Evolutionary conservation across 2,329 filamentous ascomycete species (phyloP), one percentile per base, ranked within the genome.

Genomic region (Xylariaceae sp.): DNA sequence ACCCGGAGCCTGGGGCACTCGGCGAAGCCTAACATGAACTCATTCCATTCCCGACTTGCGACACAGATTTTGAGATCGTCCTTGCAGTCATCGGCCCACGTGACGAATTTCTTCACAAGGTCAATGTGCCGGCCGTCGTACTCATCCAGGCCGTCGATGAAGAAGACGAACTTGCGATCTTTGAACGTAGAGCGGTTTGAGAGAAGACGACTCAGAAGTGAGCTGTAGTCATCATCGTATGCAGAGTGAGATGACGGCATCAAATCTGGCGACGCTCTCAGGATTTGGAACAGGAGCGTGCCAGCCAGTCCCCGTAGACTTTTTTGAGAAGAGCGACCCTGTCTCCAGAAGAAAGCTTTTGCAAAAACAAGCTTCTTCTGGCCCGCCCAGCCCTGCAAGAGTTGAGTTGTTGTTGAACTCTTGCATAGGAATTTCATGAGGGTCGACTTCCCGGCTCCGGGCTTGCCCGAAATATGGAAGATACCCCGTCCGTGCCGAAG

Each of bases 381-480:
- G 3, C 19, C 29, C n/a, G 38, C 29, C 50, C 45, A 53, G 7
- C 14, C 13, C 2, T 27, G 18, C 3, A 53, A 35, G 13, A 42
- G 14, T 2, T 32, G 10, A 5, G 8, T 19, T 11, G 43, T 44
- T 4, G 29, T 19, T 2, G 32, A 16, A 6, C 40, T 40, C 6
- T 36, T 28, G 5, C 34, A 36, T 3, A 54, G 26, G 8, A 41
- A 44, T 19, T 50, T 55, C 50, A 53, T 49, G 10, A 54, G 23
- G 5, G 49, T 52, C 3, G 49, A 51, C 28, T 52, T 51, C 1
- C 51, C 50, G 13, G 46, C 46, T 3, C 51, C 48, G 2, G 50
- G 45, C 12, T 55, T 55, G 1, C 51, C 51, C 1, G 37, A 40
- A 7, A 55, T 40, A 11, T 42, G 38, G 24, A 45, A 49, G 2